Evolutionary conservation across 805 yeast species (phyloP), one percentile per base, ranked within the genome.

Genomic region (Saccharomycopsis lassenensis): DNA sequence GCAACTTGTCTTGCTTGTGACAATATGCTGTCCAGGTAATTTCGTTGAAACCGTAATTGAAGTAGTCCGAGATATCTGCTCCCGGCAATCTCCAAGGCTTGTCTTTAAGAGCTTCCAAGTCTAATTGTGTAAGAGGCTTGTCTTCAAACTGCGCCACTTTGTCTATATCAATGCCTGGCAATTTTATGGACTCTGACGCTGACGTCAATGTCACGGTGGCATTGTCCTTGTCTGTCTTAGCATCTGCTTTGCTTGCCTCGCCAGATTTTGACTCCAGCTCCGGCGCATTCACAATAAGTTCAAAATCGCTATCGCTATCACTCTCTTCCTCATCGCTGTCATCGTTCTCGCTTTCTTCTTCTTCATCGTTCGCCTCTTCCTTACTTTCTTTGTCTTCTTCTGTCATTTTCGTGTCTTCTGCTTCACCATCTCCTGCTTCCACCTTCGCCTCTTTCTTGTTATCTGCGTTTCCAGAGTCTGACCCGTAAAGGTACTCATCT

Each of bases 51-150:
- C 98, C 98, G 52, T 76, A 91, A 59, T 91, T 91, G 66, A 91
- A 91, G 57, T 86, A 93, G 56, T 91, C 97, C 5, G 94, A 71
- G 27, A 84, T 61, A 58, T 91, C 96, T 3, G 95, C 94, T 25
- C 97, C 98, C 1, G 97, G 96, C 46, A 82, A 76, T 53, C 98
- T 71, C 99, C 99, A 91, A 6, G 99, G 99, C 60, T 93, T 93
- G 46, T 86, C 94, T 46, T 83, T 85, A 33, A 87, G 61, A 36
- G 77, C 79, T 42, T 80, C 89, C 7, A 89, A 67, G 42, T 82
- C 79, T 8, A 89, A 66, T 46, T 80, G 75, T 0, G 94, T 83
- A 33, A 91, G 63, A 3, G 94, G 94, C 47, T 73, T 68, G 2
- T 94, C 96, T 35, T 86, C 80, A 41, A 67, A 68, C 43, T 69